Evolutionary conservation across 1,139 yeast genomes (phyloP).

Genomic region (Taphrina sp.): DNA sequence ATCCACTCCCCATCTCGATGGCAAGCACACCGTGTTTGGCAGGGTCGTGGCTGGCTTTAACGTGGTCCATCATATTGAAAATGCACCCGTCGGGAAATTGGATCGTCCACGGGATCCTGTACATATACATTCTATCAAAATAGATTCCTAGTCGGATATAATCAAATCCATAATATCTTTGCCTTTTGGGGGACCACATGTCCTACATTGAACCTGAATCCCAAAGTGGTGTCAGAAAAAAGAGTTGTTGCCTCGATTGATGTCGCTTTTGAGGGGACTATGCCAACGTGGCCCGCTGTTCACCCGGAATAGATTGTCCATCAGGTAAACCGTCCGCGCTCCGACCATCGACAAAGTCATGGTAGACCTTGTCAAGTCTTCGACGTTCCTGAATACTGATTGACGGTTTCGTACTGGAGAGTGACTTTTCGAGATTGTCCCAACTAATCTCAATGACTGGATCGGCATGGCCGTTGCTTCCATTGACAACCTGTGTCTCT

Average conservation of each 20-base stretch:
- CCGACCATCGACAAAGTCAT: conserved; percentile 64
- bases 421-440: conserved; percentile 61
- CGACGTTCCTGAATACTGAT: conserved; percentile 69
- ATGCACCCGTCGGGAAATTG: conserved; percentile 40
- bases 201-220: background rate
- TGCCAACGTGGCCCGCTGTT: conserved; percentile 19
- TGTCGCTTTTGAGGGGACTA: too few species aligned
- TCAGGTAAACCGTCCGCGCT: conserved; percentile 88
- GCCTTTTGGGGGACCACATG: background rate
- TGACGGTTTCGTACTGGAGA: conserved; percentile 79
- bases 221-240: too few species aligned
- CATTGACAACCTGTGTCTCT: background rate
- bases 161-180: background rate
- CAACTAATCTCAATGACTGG: conserved; percentile 50
- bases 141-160: background rate
- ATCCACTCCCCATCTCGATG: conserved; percentile 52
- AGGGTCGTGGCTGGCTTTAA: conserved; percentile 50
- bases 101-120: conserved; percentile 46
- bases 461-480: conserved; percentile 17
- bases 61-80: conserved; percentile 44
- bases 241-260: background rate
- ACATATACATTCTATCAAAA: conserved; percentile 38
- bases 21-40: conserved; percentile 63
- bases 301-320: conserved; percentile 47
- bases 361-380: conserved; percentile 65